These are phyloP conservation scores for Parathielavia appendiculata DNA, from an alignment of 495 filamentous ascomycete species.

Conservation along the genomic window DNA sequence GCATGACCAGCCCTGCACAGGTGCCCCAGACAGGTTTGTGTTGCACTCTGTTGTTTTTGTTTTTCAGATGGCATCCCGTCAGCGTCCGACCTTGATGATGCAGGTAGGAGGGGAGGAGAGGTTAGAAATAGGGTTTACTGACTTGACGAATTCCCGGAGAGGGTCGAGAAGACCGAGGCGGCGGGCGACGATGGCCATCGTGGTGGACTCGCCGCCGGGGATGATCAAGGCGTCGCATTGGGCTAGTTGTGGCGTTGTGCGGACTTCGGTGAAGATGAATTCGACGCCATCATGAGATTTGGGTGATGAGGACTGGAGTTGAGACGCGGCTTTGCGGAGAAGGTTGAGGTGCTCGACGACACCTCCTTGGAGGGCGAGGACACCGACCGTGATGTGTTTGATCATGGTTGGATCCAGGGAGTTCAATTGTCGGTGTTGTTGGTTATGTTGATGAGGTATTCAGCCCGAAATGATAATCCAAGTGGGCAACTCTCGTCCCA, in stretches of 20 bases:
- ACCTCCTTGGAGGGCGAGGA: conserved; percentile 89
- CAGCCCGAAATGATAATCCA: no score
- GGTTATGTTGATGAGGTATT: background rate
- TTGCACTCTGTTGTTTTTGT: conserved; percentile 39
- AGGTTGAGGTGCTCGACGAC: conserved; percentile 84
- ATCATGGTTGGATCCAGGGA: background rate
- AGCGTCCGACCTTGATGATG: background rate
- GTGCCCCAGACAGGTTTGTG: conserved; percentile 93
- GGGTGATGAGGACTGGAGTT: conserved; percentile 16
- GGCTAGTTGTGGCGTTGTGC: conserved; percentile 64
- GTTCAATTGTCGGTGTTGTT: background rate
- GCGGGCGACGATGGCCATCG: conserved; percentile 82
- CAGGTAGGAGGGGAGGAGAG: background rate
- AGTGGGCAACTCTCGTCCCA: no score
- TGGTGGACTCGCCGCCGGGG: conserved; percentile 92
- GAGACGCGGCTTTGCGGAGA: conserved; percentile 56
- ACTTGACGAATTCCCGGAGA: conserved; percentile 91
- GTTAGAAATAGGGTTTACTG: conserved; percentile 29
- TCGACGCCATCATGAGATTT: conserved; percentile 8
- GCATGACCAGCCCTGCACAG: conserved; percentile 88
- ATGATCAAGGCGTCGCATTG: conserved; percentile 79
- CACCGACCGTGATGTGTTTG: conserved; percentile 60
- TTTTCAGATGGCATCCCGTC: background rate
- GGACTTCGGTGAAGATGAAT: conserved; percentile 70
- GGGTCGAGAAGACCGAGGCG: conserved; percentile 77